Evolutionary conservation across 768 basidiomycete genomes (phyloP).

Genomic region (Amanita brunnescens): DNA sequence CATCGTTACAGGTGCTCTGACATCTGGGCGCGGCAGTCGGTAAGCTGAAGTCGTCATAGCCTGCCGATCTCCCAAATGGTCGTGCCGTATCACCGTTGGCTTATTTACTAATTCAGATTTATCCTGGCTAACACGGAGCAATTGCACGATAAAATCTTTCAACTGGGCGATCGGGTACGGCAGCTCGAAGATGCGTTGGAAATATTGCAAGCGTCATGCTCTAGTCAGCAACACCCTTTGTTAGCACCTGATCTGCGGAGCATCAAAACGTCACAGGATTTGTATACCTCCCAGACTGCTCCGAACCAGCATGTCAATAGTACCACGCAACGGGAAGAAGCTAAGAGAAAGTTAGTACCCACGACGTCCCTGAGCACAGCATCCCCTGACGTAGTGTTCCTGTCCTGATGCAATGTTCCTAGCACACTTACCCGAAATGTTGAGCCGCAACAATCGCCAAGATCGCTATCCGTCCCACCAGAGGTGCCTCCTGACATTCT

Average conservation of each 20-base stretch:
- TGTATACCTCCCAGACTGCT: slow-evolving; percentile 31
- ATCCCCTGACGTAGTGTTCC: slow-evolving; percentile 9
- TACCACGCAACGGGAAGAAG: slow-evolving; percentile 14
- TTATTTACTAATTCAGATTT: slow-evolving; percentile 29
- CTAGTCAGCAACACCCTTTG: slow-evolving; percentile 43
- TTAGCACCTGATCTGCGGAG: slow-evolving; percentile 48
- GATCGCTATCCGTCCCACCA: slow-evolving; percentile 18
- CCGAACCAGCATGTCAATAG: slow-evolving; percentile 6
- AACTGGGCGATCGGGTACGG: slow-evolving; percentile 54
- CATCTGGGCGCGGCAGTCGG: slow-evolving; percentile 59
- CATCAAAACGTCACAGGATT: slow-evolving; percentile 61
- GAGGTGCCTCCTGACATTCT: slow-evolving; percentile 40
- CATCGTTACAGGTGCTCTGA: slow-evolving; percentile 39
- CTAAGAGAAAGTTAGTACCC: slow-evolving; percentile 17
- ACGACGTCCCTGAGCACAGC: slow-evolving; percentile 16
- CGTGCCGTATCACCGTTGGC: background rate
- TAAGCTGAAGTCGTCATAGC: slow-evolving; percentile 21
- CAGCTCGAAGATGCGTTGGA: slow-evolving; percentile 55
- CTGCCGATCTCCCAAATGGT: slow-evolving; percentile 4
- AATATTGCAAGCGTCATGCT: slow-evolving; percentile 29
- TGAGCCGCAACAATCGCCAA: background rate
- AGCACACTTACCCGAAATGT: slow-evolving; percentile 5
- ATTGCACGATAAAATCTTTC: slow-evolving; percentile 52
- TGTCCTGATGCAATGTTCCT: background rate
- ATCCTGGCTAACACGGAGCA: slow-evolving; percentile 63